Evolutionary conservation across 176 grass and related monocot species (phyloP), one percentile per base, ranked within the genome.

Genomic region (Olyra latifolia): DNA sequence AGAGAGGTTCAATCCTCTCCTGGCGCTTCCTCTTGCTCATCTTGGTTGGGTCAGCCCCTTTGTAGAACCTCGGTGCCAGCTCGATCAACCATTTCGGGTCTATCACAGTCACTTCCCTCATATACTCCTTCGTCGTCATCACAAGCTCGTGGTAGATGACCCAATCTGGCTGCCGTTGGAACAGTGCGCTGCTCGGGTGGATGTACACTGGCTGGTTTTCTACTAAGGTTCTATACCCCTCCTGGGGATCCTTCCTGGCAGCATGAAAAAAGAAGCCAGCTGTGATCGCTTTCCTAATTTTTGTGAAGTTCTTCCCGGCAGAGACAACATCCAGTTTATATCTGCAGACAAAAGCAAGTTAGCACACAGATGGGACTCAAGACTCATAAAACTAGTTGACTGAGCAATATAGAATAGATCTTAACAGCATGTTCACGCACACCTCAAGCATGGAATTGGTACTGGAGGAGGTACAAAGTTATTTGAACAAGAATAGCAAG

Each of bases 91-190:
- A 97, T 77, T 94, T 94, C 0, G 94, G 94, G 65, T 97, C 94
- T 4, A 97, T 59, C n/a, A 92, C 89, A 0, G 91, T 92, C 13
- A 88, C 91, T 76, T 97, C 94, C 48, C 94, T 82, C 91, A 92
- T 94, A 68, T 97, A 97, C 50, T 97, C 94, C 60, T 94, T 91
- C 4, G 91, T 97, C 7, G 91, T 97, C 94, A 94, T 97, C 1
- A 97, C 94, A 1, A 97, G 82, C 80, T 94, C 91, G 13, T 97
- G 87, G 67, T 97, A 97, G 17, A 97, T 92, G 28, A 97, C 89
- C 94, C 94, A 97, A 40, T 94, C 91, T 14, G 94, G 94, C 38
- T 97, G 94, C 71, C 94, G 86, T 73, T 97, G 94, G 85, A 97
- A 97, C 55, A 94, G 65, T 10, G 94, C 91, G 10, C 89, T 94